Base-by-base conservation (phyloP, 495 filamentous ascomycete species). In the Aspergillus diversus region DNA sequence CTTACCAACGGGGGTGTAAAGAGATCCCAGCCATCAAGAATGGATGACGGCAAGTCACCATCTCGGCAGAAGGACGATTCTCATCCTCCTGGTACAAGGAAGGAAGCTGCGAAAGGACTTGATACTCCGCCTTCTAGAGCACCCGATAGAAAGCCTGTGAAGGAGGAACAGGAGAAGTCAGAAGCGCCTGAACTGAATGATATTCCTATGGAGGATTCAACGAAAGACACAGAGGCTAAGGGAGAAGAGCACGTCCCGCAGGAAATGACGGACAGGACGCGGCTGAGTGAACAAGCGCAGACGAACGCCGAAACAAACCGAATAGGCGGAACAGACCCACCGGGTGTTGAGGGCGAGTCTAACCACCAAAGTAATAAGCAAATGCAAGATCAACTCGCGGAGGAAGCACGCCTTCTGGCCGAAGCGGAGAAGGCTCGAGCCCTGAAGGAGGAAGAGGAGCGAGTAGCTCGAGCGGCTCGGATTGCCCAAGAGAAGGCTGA, bases 401-500 rank as follows among this genome's bases (percentile, higher is more conserved):
- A 74, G 37, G 73, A 75, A 33, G 80, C 80, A 48, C 75, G 74
- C 2, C 60, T 74, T 53, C 77, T 73, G 33, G 77, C 80, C 1
- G 82, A 86, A 47, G 81, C 80, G 7, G 80, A 84, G 56, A 80
- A 80, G 50, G 75, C 69, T 35, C 75, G 75, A n/a, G 62, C 70
- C 15, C 73, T 75, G 50, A 72, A 77, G 54, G 78, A 81, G 66
- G 77, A 78, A 57, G 80, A 79, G 55, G 81, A 78, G 34, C 66
- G 70, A 43, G 73, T 72, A 63, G 77, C 78, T 16, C 76, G 66
- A 46, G 75, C 74, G 64, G 78, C 78, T 17, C 77, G 76, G 21
- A 71, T 75, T 66, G 79, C 77, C 16, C 78, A 76, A 48, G 78
- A 84, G 56, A 79, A 73, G 67, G 78, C 80, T 27, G 83, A 84